Evolutionary conservation across 148 eudicot species (phyloP), one percentile per base, ranked within the genome.

Genomic region (Selenicereus undatus): DNA sequence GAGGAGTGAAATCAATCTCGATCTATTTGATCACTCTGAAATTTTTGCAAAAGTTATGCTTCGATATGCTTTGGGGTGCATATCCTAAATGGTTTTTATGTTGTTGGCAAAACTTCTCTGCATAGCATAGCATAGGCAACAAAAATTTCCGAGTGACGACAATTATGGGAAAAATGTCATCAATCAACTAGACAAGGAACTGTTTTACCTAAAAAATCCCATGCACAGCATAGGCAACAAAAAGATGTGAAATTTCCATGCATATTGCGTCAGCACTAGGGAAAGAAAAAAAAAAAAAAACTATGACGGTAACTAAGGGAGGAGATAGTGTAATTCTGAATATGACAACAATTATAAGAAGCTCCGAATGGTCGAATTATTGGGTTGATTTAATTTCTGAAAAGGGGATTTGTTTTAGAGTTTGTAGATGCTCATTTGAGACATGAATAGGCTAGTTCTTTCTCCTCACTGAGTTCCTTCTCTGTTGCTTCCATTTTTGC

Each of bases 401-500:
- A 56, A 56, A 32, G 16, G 52, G 52, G 52, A 14, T 56, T 56
- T 1, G 22, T 56, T 56, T 56, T 5, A 18, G 8, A 20, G 62
- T 20, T 56, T 56, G 5, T 18, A 20, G n/a, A 56, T 35, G 21
- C 74, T 78, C 35, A 74, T 27, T 65, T 76, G 80, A 91, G 91
- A 81, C 85, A 90, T 48, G 91, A 90, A 86, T 84, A 87, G 10
- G 97, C 97, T 79, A 88, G 7, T 32, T 82, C 26, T 83, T 90
- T 92, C 88, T 94, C 97, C 71, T 90, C 91, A 48, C 79, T 82
- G 20, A 94, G 86, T 81, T 94, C 97, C 75, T 88, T 78, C 17
- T 87, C 88, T 11, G 90, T 88, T 73, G 84, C 89, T 72, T 91
- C 93, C 97, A 94, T 90, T 81, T 89, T 91, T 43, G 43, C 86